Evolutionary conservation across 2,329 filamentous ascomycete species (phyloP).

Genomic region (Hymenoscyphus scutula): DNA sequence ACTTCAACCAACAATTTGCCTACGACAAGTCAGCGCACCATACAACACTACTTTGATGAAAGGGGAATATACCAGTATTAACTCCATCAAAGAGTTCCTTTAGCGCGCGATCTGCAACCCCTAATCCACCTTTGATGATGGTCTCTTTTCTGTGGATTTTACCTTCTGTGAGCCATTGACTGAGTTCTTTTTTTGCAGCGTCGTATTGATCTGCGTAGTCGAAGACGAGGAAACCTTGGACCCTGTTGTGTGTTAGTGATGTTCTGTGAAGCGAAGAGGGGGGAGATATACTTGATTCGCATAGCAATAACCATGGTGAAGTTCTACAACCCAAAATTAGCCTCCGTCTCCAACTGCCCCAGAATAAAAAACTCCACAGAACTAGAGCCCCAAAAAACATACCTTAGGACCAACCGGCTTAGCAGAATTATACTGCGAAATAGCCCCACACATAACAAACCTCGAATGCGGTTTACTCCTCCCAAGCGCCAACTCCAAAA

Average conservation of each 20-base stretch:
- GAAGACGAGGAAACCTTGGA: constrained; percentile 73
- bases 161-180: constrained; percentile 67
- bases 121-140: constrained; percentile 66
- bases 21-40: constrained; percentile 10
- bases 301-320: constrained; percentile 52
- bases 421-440: constrained; percentile 65
- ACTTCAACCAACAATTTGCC: constrained; percentile 56
- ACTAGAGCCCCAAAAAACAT: background rate
- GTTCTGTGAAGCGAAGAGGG: background rate
- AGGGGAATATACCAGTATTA: constrained; percentile 57
- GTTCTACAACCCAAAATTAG: constrained; percentile 40
- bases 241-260: constrained; percentile 36
- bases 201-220: constrained; percentile 61
- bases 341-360: background rate
- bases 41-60: background rate
- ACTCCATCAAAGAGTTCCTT: constrained; percentile 63
- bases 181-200: constrained; percentile 58
- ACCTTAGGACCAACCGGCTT: constrained; percentile 55
- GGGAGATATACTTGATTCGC: constrained; percentile 45
- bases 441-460: constrained; percentile 69
- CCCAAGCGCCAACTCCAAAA: constrained; percentile 62
- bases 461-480: constrained; percentile 62
- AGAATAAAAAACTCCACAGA: too few relatives aligned
- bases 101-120: constrained; percentile 60
- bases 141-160: constrained; percentile 71